These are phyloP conservation scores for Silene coronaria DNA, from an alignment of 179 eudicot genomes.

Conservation along the genomic window DNA sequence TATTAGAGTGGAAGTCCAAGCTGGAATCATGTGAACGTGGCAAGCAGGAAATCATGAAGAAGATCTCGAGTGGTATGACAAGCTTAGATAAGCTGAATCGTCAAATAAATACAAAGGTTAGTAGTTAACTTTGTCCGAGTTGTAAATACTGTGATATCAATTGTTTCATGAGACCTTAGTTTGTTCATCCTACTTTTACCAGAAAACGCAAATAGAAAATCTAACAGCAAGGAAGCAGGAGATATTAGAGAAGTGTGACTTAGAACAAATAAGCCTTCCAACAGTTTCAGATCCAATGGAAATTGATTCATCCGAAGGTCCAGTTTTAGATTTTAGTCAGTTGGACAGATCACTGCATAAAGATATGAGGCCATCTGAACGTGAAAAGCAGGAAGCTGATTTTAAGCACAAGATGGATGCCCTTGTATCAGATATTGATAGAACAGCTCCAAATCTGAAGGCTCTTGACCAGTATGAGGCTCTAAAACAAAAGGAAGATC, in stretches of 20 bases:
- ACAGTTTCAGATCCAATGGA: slow-evolving; percentile 83
- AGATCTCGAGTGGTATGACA: slow-evolving; percentile 78
- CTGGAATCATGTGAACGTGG: slow-evolving; percentile 76
- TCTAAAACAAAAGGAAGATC: slow-evolving; percentile 76
- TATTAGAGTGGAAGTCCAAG: slow-evolving; percentile 70
- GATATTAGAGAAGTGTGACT: slow-evolving; percentile 74
- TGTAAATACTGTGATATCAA: background rate
- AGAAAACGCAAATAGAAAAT: slow-evolving; percentile 74
- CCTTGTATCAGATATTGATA: slow-evolving; percentile 69
- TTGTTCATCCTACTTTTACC: slow-evolving; percentile 27
- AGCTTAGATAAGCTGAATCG: slow-evolving; percentile 68
- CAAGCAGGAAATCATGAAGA: slow-evolving; percentile 71
- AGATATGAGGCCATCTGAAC: slow-evolving; percentile 64
- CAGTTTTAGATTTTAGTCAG: slow-evolving; percentile 62
- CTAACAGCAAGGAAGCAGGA: slow-evolving; percentile 68
- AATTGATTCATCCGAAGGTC: slow-evolving; percentile 46
- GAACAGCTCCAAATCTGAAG: slow-evolving; percentile 91
- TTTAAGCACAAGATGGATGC: slow-evolving; percentile 69
- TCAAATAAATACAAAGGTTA: slow-evolving; percentile 75
- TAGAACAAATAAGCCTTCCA: slow-evolving; percentile 76
- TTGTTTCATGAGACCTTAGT: slow-evolving; percentile 3
- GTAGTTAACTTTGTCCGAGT: slow-evolving; percentile 13
- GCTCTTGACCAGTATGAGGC: slow-evolving; percentile 95
- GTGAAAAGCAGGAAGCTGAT: slow-evolving; percentile 83
- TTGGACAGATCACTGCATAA: slow-evolving; percentile 67